phyloP scores from a whole-genome alignment of 176 grass and related monocot species.

The Avena atlantica region DNA sequence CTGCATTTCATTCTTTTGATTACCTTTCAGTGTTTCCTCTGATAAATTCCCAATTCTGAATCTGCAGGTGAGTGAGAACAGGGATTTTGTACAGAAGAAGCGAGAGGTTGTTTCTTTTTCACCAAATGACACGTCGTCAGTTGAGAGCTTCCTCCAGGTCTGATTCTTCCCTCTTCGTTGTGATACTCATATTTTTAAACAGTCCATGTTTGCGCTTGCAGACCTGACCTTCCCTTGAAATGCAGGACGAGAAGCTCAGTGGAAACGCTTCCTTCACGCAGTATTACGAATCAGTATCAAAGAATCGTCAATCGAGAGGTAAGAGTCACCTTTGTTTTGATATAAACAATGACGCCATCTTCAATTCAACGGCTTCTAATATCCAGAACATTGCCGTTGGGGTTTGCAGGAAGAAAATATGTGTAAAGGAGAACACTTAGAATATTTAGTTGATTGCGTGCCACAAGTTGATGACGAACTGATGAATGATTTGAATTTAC shows the following conservation, averaged over 20 bases:
- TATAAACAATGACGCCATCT: neutral
- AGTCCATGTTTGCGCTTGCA: neutral
- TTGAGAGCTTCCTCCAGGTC: conserved; percentile 83
- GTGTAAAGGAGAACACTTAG: neutral
- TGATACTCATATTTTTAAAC: conserved; percentile 13
- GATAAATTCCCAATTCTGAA: conserved; percentile 34
- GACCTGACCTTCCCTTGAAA: conserved; percentile 26
- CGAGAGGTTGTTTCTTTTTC: conserved; percentile 81
- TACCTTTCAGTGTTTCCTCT: conserved; percentile 3
- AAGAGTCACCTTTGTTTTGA: neutral
- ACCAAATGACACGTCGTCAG: conserved; percentile 69
- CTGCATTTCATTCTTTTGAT: conserved; percentile 8
- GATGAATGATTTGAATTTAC: neutral
- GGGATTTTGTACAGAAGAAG: conserved; percentile 74
- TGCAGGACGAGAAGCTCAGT: conserved; percentile 60
- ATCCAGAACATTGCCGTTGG: neutral
- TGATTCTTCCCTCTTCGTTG: neutral
- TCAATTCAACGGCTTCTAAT: neutral
- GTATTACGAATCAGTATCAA: conserved; percentile 57
- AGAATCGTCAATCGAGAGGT: conserved; percentile 55
- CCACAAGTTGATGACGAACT: neutral
- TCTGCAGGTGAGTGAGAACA: conserved; percentile 74
- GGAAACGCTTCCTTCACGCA: conserved; percentile 56
- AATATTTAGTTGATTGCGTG: neutral
- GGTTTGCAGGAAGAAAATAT: conserved; percentile 34